A percentile compares a stretch with the other conserved stretches of the same genome.
phyloP scores from a whole-genome alignment of 2,329 filamentous ascomycete species.

The Trichoderma sp. region DNA sequence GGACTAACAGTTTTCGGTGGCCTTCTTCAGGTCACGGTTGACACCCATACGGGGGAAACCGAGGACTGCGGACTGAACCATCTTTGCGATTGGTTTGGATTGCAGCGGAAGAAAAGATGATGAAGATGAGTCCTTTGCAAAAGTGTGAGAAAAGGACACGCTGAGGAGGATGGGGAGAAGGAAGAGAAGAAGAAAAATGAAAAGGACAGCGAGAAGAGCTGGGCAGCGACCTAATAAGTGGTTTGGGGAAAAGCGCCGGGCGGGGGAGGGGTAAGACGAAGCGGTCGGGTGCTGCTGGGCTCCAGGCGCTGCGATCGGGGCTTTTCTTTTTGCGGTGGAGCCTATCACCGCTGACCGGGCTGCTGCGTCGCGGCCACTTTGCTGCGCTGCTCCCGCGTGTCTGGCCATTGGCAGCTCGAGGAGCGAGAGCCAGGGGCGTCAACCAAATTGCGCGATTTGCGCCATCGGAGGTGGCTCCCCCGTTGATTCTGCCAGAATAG shows the following conservation, averaged over 20 bases:
- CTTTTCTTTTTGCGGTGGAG: conserved; percentile 20
- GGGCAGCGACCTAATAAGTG: conserved; percentile 18
- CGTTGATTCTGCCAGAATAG: background rate
- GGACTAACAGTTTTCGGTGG: conserved; percentile 85
- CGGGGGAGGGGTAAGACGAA: conserved; percentile 29
- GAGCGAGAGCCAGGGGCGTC: conserved; percentile 6
- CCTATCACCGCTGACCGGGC: conserved; percentile 5
- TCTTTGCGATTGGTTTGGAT: conserved; percentile 48
- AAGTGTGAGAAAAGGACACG: conserved; percentile 14
- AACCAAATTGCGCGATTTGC: conserved; percentile 27
- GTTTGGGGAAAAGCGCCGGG: conserved; percentile 23
- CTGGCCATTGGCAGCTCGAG: background rate
- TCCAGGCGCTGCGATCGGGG: conserved; percentile 5
- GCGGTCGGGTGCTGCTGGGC: conserved; percentile 10
- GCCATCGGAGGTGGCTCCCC: conserved; percentile 17
- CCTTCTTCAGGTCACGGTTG: conserved; percentile 99
- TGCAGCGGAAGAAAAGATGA: conserved; percentile 13
- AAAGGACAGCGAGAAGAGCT: conserved; percentile 14
- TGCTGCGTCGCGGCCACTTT: background rate
- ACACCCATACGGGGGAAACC: conserved; percentile 99
- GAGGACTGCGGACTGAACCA: conserved; percentile 77
- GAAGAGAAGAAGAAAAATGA: conserved; percentile 6
- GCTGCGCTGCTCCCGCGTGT: background rate
- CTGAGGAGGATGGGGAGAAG: conserved; percentile 19
- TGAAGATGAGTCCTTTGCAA: conserved; percentile 14